These are phyloP conservation scores for Micractinium conductrix DNA, from an alignment of 139 green algal species.

Conservation along the genomic window DNA sequence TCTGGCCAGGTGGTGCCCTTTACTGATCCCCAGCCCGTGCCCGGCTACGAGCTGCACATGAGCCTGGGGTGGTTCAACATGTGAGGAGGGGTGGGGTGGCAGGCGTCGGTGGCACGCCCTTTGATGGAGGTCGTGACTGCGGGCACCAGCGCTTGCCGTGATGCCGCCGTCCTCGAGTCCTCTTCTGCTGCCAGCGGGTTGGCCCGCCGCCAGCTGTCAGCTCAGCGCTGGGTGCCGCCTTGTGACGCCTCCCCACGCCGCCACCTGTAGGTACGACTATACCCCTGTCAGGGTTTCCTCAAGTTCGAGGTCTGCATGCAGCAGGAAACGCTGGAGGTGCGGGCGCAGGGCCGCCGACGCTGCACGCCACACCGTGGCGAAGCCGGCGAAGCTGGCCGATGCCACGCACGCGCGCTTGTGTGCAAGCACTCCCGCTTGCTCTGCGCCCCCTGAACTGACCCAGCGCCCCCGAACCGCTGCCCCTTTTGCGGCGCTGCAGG, in stretches of 20 bases:
- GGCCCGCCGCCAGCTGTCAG: too few species aligned
- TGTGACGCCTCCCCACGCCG: neutral
- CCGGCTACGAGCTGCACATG: neutral
- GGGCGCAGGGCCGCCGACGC: neutral
- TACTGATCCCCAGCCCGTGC: neutral
- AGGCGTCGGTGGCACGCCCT: neutral
- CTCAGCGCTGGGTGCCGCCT: too few species aligned
- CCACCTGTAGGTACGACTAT: slow-evolving; percentile 1
- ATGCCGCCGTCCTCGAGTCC: too few species aligned
- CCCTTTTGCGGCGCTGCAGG: neutral
- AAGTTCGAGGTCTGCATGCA: slow-evolving; percentile 1
- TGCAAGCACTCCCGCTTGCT: neutral
- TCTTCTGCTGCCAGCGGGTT: neutral
- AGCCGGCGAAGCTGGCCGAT: neutral
- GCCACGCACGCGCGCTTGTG: neutral
- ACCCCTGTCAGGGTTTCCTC: neutral
- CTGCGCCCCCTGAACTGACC: neutral
- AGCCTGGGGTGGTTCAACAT: neutral
- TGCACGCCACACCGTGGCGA: neutral
- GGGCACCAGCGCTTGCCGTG: too few species aligned
- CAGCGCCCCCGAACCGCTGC: neutral
- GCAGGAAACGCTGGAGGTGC: neutral
- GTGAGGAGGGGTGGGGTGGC: neutral
- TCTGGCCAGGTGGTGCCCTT: slow-evolving; percentile 1
- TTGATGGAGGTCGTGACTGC: too few species aligned